Evolutionary conservation across 2,329 filamentous ascomycete species (phyloP), one percentile per base, ranked within the genome.

Genomic region (Leptodontidium sp.): DNA sequence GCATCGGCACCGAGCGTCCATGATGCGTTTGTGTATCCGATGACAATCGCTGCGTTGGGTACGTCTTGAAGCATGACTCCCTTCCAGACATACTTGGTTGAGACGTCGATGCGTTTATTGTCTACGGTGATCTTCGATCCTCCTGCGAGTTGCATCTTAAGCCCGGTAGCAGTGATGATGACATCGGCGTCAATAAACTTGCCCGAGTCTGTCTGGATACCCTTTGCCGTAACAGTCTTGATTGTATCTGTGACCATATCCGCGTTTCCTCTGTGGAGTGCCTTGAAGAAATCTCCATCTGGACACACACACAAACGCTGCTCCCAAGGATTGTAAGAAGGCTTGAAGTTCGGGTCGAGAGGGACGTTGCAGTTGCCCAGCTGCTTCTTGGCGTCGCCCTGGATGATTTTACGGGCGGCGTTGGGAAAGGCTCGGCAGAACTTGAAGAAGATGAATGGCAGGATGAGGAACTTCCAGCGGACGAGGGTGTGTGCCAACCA

Each of bases 291-390:
- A 73, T 89, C 87, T 11, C 83, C 85, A 61, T 86, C 82, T 0
- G 84, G 85, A 21, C 80, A 90, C 69, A 93, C 82, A 75, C 93
- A 96, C 8, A 96, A 81, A 0, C 93, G 87, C 78, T 97, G 93
- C 65, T 93, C 86, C 84, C 92, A 90, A 0, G 90, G 90, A 49
- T 86, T 84, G 74, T 93, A 92, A 1, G 77, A 78, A 0, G 90
- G 90, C 7, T 84, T 86, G 78, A 92, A 92, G 77, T 92, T 87
- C 0, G 87, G 84, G 65, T 90, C 85, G 50, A 85, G 78, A 2
- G 87, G 83, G 45, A 89, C 79, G 21, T 81, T 79, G 8, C 78
- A 52, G 12, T 55, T 76, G 0, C 90, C 90, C 0, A 93, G 82
- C 50, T 83, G 80, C n/a, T 76, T 73, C 57, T 80, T 79, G 38